Evolutionary conservation across 257 asterid genomes (phyloP), one percentile per base, ranked within the genome.

Genomic region (Henckelia pumila): DNA sequence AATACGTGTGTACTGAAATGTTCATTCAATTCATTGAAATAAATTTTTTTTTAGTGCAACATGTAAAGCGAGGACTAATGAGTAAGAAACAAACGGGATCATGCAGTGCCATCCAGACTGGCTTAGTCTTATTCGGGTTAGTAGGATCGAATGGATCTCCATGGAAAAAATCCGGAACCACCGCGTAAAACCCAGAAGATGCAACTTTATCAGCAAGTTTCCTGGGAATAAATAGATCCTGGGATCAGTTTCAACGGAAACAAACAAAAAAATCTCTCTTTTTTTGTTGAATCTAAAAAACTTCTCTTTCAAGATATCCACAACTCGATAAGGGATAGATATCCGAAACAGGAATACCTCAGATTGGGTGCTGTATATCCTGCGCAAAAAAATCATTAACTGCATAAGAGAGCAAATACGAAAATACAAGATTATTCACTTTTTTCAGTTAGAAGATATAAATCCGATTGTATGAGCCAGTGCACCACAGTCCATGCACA

Each of bases 121-220:
- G 58, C 3, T 75, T 0, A 65, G 83, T 76, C 75, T 57, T 77
- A 49, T 76, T 78, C 19, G 73, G 29, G 68, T 72, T 74, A n/a
- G 77, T 29, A 56, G 81, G 82, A 70, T 79, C 78, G 21, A 20
- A 85, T 7, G 86, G 85, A 63, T 87, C 91, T 20, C 88, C 89
- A 33, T 76, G 11, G 63, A 85, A 73, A 82, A 87, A 81, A 79
- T 83, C 95, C 50, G 95, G 95, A 73, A 78, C 92, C 66, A 85
- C 89, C 37, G 75, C 91, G 24, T 74, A 78, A 79, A 64, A 87
- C 19, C 92, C 95, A 65, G 77, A 79, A 55, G 86, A 78, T 49
- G 86, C 91, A 68, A 85, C 79, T 76, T 87, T 87, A 77, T 85
- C 95, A 16, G 95, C 88, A 60, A 87, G 71, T 70, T 78, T 85